These are phyloP conservation scores for Leishmania turanica DNA, from an alignment of 208 protist species.

Conservation along the genomic window DNA sequence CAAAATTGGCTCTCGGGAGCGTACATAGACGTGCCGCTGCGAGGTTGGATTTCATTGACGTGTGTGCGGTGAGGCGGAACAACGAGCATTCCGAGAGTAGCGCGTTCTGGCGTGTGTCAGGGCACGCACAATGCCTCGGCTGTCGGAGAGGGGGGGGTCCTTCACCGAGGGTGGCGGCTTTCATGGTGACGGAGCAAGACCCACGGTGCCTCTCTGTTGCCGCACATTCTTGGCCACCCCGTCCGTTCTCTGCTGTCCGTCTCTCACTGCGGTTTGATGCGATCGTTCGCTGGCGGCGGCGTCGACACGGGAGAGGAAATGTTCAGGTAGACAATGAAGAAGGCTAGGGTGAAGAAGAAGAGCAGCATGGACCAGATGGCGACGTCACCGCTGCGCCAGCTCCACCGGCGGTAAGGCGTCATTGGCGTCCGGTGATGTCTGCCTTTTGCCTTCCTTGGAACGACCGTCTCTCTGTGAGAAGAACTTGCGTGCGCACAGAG, in stretches of 20 bases:
- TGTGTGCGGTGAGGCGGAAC: background rate
- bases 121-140: background rate
- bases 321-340: conserved; percentile 33
- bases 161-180: background rate
- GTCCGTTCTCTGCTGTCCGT: background rate
- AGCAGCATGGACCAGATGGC: conserved; percentile 37
- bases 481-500: background rate
- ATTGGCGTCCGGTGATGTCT: background rate
- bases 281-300: background rate
- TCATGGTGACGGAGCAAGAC: too few species aligned
- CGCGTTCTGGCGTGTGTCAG: background rate
- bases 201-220: background rate
- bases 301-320: conserved; percentile 10
- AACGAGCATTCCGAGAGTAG: background rate
- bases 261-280: conserved; percentile 12
- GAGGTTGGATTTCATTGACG: background rate
- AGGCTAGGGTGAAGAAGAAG: conserved; percentile 33
- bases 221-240: background rate
- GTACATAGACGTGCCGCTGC: too few species aligned
- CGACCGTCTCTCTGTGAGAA: too few species aligned
- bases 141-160: background rate
- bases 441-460: background rate
- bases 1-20: background rate
- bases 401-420: conserved; percentile 16
- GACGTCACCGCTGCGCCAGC: conserved; percentile 34